Conservation (phyloP, 768 basidiomycete genomes). For the Psilocybe azurescens region DNA sequence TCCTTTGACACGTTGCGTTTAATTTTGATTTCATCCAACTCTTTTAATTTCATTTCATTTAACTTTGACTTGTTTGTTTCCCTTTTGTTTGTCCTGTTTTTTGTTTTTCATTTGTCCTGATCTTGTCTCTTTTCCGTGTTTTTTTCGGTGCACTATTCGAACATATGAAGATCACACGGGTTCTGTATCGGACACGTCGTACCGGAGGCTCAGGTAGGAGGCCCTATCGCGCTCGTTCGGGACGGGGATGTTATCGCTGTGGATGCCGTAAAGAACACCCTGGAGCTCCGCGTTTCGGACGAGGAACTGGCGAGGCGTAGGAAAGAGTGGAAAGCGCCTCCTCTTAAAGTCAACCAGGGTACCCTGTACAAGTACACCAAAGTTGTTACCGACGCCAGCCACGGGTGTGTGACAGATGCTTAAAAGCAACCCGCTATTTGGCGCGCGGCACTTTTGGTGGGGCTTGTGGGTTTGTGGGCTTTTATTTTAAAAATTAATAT, state of each 20-base stretch:
- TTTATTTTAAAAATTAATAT: not conserved
- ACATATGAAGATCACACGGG: constrained; percentile 79
- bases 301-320: constrained; percentile 81
- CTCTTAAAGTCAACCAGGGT: constrained; percentile 82
- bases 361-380: constrained; percentile 91
- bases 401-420: constrained; percentile 90
- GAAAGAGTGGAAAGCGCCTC: constrained; percentile 80
- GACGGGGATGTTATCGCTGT: constrained; percentile 90
- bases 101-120: not conserved
- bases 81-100: not conserved
- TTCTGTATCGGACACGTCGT: constrained; percentile 98
- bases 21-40: not conserved
- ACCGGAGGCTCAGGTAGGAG: constrained; percentile 94
- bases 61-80: not conserved
- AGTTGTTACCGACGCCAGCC: constrained; percentile 87
- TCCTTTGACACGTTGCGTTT: not conserved
- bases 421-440: constrained; percentile 35
- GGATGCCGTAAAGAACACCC: constrained; percentile 86
- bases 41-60: not conserved
- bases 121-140: not conserved
- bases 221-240: constrained; percentile 88
- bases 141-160: not conserved
- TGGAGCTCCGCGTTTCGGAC: constrained; percentile 76
- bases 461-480: not conserved
- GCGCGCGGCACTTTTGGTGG: not conserved